These are phyloP conservation scores for Bathelium albidoporum DNA, from an alignment of 495 filamentous ascomycete species.

Conservation along the genomic window DNA sequence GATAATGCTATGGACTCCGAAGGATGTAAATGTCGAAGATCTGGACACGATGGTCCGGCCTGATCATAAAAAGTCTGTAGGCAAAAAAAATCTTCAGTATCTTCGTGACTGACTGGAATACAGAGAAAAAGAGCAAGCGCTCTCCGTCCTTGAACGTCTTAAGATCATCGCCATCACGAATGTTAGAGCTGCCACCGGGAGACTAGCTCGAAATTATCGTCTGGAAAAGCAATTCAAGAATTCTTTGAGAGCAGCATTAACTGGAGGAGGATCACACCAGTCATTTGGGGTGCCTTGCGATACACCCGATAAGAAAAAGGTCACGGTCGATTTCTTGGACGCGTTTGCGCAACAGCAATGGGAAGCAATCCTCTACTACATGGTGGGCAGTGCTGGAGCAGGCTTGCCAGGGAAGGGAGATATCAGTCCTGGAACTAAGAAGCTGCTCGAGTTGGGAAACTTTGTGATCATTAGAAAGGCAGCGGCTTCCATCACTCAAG, in stretches of 20 bases:
- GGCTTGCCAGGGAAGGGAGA: constrained; percentile 40
- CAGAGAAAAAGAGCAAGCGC: constrained; percentile 70
- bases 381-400: constrained; percentile 63
- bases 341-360: constrained; percentile 78
- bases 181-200: constrained; percentile 42
- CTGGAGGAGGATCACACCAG: constrained; percentile 70
- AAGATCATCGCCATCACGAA: constrained; percentile 56
- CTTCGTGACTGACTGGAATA: not conserved
- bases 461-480: constrained; percentile 56
- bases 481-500: constrained; percentile 66
- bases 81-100: not conserved
- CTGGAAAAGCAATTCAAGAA: constrained; percentile 65
- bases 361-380: constrained; percentile 92
- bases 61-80: constrained; percentile 31
- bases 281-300: constrained; percentile 81
- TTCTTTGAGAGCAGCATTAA: constrained; percentile 72
- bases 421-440: constrained; percentile 71
- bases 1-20: constrained; percentile 77
- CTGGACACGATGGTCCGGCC: constrained; percentile 76
- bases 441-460: constrained; percentile 65
- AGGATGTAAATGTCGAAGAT: constrained; percentile 60
- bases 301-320: constrained; percentile 43
- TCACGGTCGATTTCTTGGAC: constrained; percentile 66
- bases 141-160: constrained; percentile 68
- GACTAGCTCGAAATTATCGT: constrained; percentile 47